These are phyloP conservation scores for Hypomyces perniciosus DNA, from an alignment of 2,329 filamentous ascomycete genomes.

Conservation along the genomic window DNA sequence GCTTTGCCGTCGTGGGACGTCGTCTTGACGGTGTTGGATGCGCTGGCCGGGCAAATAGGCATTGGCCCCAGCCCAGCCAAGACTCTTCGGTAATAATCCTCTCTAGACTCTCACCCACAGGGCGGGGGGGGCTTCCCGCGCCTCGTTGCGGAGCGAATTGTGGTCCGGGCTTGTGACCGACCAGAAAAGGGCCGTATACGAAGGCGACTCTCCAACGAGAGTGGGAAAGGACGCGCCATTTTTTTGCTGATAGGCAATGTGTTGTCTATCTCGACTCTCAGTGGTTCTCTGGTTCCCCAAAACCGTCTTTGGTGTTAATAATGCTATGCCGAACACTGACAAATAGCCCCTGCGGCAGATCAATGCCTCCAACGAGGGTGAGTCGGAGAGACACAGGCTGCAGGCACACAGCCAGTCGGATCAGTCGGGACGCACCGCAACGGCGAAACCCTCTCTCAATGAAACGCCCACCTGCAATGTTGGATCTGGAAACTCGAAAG, in stretches of 20 bases:
- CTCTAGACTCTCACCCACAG: conserved; percentile 4
- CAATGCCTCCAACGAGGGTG: too few species aligned
- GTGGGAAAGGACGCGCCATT: neutral
- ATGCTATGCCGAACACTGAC: too few species aligned
- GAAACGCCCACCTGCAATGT: neutral
- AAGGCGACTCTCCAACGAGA: conserved; percentile 1
- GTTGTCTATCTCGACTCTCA: neutral
- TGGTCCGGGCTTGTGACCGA: conserved; percentile 8
- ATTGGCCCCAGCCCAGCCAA: conserved; percentile 2
- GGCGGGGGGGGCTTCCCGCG: conserved; percentile 4
- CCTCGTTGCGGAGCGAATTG: conserved; percentile 9
- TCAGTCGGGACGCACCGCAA: neutral
- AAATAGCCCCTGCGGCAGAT: too few species aligned
- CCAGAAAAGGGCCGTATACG: conserved; percentile 12
- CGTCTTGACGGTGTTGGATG: conserved; percentile 7
- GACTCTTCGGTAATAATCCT: neutral
- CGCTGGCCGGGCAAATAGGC: conserved; percentile 1
- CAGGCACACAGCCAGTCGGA: conserved; percentile 7
- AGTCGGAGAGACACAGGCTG: neutral
- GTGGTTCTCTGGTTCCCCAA: neutral
- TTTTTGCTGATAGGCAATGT: too few species aligned
- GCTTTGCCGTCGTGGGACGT: conserved; percentile 9
- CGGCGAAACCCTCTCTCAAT: neutral
- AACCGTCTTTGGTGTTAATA: neutral
- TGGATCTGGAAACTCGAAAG: neutral